phyloP scores from a whole-genome alignment of 2,329 filamentous ascomycete genomes.

The Paecilomyces dactylethromorphus region DNA sequence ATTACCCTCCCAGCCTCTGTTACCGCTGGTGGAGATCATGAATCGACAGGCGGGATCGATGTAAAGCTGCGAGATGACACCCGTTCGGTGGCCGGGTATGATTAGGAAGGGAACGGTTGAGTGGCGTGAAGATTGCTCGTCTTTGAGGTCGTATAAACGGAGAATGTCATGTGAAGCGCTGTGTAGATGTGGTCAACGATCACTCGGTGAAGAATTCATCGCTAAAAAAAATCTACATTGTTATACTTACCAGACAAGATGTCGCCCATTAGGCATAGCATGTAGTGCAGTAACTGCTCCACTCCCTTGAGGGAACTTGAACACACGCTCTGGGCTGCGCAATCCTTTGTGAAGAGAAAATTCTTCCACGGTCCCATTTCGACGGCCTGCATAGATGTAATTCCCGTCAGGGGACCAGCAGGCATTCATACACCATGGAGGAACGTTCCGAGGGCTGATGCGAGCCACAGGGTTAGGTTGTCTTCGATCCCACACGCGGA shows the following conservation, averaged over 20 bases:
- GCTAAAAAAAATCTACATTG: slow-evolving; percentile 6
- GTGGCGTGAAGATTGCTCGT: slow-evolving; percentile 59
- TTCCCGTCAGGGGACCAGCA: slow-evolving; percentile 97
- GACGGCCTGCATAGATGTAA: slow-evolving; percentile 82
- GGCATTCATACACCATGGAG: slow-evolving; percentile 95
- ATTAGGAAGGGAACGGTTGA: slow-evolving; percentile 92
- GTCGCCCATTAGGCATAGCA: slow-evolving; percentile 86
- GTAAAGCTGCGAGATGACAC: slow-evolving; percentile 79
- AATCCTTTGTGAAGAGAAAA: slow-evolving; percentile 78
- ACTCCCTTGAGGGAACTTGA: slow-evolving; percentile 84
- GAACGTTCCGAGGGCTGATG: slow-evolving; percentile 68
- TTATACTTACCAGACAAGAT: slow-evolving; percentile 68
- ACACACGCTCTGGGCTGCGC: slow-evolving; percentile 66
- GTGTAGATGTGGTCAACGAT: slow-evolving; percentile 2
- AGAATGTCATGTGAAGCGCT: slow-evolving; percentile 91
- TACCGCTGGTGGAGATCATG: slow-evolving; percentile 88
- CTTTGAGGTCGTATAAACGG: slow-evolving; percentile 79
- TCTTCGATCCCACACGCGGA: slow-evolving; percentile 50
- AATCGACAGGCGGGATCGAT: slow-evolving; percentile 82
- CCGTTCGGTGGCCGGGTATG: slow-evolving; percentile 81
- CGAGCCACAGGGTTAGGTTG: slow-evolving; percentile 69
- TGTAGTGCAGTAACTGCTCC: slow-evolving; percentile 82
- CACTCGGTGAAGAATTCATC: background rate
- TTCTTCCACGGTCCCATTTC: slow-evolving; percentile 92
- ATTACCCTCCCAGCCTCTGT: slow-evolving; percentile 87